Percentiles rank a stretch among this genome's conserved stretches.
Conservation (phyloP, 2,329 filamentous ascomycete species). For the Aureobasidium vineae region DNA sequence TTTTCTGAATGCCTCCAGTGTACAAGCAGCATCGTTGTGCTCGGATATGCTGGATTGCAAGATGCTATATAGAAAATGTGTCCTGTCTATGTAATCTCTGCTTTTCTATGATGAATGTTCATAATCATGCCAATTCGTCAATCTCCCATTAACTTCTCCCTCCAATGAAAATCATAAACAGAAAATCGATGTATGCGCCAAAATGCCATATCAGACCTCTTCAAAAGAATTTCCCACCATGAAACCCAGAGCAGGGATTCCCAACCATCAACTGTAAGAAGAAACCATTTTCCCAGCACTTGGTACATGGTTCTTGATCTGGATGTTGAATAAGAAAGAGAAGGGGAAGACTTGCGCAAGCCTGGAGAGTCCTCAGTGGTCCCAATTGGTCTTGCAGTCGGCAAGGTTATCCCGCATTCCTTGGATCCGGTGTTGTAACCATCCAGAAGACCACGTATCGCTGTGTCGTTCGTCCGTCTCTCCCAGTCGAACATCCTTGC, state of each 20-base stretch:
- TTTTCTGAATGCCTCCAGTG: not conserved
- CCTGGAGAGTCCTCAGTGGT: slow-evolving; percentile 23
- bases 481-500: slow-evolving; percentile 37
- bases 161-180: not conserved
- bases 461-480: slow-evolving; percentile 35
- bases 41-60: not conserved
- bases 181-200: not conserved
- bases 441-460: slow-evolving; percentile 37
- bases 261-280: not conserved
- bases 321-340: not conserved
- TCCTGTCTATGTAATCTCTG: slow-evolving; percentile 3
- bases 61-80: not conserved
- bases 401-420: slow-evolving; percentile 32
- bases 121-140: slow-evolving; percentile 1
- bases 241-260: not conserved
- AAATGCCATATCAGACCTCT: not conserved
- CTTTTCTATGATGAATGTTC: not conserved
- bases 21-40: not conserved
- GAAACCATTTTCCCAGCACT: slow-evolving; percentile 25
- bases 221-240: not conserved
- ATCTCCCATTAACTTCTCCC: not conserved
- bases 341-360: not conserved
- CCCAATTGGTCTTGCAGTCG: slow-evolving; percentile 33
- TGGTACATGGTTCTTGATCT: slow-evolving; percentile 7
- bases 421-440: slow-evolving; percentile 34